Conservation (phyloP, 768 basidiomycete species). For the Pleurotus tuoliensis region DNA sequence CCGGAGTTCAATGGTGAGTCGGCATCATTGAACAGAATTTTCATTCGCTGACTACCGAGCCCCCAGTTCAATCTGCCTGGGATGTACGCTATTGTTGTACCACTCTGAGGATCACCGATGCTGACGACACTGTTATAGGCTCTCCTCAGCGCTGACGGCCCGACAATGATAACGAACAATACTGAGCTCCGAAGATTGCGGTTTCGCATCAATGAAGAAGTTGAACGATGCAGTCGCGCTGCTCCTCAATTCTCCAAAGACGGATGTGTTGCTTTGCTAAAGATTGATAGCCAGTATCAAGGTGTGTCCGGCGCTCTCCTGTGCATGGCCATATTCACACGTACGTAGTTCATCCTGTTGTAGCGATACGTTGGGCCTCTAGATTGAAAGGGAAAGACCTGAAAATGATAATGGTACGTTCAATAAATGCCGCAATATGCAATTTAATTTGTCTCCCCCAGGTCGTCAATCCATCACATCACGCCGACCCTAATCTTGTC, state of each 20-base stretch:
- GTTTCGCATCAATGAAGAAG: neutral
- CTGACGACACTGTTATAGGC: neutral
- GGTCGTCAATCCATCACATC: neutral
- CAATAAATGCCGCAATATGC: neutral
- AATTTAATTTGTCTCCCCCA: neutral
- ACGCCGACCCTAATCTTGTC: neutral
- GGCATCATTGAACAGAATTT: neutral
- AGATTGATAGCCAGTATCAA: neutral
- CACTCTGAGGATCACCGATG: no score
- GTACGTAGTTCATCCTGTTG: neutral
- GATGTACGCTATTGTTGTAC: neutral
- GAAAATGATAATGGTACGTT: neutral
- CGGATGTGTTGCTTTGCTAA: neutral
- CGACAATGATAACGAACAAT: neutral
- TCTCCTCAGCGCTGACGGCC: neutral
- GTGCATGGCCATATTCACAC: no score
- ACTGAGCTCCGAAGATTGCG: neutral
- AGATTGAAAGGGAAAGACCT: slow-evolving; percentile 2
- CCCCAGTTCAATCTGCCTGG: neutral
- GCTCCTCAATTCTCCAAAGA: slow-evolving; percentile 1
- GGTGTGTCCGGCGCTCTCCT: neutral
- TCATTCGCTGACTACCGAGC: neutral
- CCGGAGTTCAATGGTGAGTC: neutral
- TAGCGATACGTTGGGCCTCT: neutral
- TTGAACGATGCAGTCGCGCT: neutral